Base-by-base conservation (phyloP, 2,329 filamentous ascomycete species). In the Diaporthe citriasiana region DNA sequence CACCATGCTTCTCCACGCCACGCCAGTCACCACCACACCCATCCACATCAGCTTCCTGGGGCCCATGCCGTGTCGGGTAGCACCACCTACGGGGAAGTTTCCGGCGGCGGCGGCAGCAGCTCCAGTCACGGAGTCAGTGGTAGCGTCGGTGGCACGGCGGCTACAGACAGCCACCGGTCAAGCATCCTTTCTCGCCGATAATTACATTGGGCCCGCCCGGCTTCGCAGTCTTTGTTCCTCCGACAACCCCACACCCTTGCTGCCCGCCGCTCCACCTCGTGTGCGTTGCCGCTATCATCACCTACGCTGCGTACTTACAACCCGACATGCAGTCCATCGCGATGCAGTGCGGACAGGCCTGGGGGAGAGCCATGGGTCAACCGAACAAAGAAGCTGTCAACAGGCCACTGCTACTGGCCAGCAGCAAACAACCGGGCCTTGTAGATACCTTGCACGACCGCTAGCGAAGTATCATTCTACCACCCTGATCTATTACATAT, bases 11-110 rank as follows among this genome's bases (percentile, higher is more conserved):
- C 74, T 53, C 40, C 66, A 33, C 74, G 71, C 30, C 74, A 73
- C 55, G 45, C 57, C 15, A 71, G 66, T 33, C 74, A 73, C 57
- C 71, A 69, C 27, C 60, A 69, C 35, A 25, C 66, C 15, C 74
- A 73, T 33, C 66, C 70, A 17, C 71, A 73, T 50, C 74, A 60
- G 27, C 56, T 71, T 35, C 25, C 69, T 27, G 56, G 69, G 2
- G 22, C 56, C 40, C 69, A 74, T 69, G 59, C 68, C 22, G 68
- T 69, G 47, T 38, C 72, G 53, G 63, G 71, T 69, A 57, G 69
- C 60, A 74, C 68, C 27, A n/a, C 74, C 38, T 75, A 75, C 68
- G 74, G 74, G 59, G 74, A 72, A 68, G 40, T 51, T 12, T 47
- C 72, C 60, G 74, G 72, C 19, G 63, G 72, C 19, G 63, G 63